Base-by-base conservation (phyloP, 192 early-diverging fungal species). In the Umbelopsis isabellina region DNA sequence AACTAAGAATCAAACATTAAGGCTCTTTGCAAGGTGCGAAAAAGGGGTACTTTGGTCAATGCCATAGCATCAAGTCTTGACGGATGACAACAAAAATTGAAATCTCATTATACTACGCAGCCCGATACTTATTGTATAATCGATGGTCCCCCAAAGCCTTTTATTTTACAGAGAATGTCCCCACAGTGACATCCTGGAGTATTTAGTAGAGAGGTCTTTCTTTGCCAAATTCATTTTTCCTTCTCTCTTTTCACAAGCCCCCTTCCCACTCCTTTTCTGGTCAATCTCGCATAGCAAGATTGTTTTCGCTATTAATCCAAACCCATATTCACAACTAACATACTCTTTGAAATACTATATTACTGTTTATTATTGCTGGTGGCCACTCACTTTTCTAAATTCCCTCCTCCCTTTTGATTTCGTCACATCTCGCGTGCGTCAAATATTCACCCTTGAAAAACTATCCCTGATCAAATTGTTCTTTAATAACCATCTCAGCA, bases 231-330 rank as follows among this genome's bases (percentile, higher is more conserved):
- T 22, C 15, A 35, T 61, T 49, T 20, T 49, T 61, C 10, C 37
- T 37, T 41, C 37, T 6, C 37, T 41, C 37, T 61, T 61, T 30
- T 61, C 12, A 16, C 25, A 33, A 61, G 33, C 55, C 55, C 55
- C 55, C 55, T 61, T 61, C 33, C 27, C 55, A 61, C 55, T 61
- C 55, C 55, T 61, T 61, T 61, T 61, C 55, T 35, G 33, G 2
- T 61, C 55, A 61, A 61, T 61, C 55, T 61, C 37, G 30, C 55
- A 61, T 61, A 37, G 55, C 55, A 61, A 61, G 27, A 61, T 61
- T 61, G 30, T 61, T 18, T 35, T 18, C 30, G 6, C 37, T 5
- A 41, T 35, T 61, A 61, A 37, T 61, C 33, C 16, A 25, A 13
- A 11, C 27, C 30, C 25, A 61, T 61, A 61, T 61, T 35, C 37